Conservation (phyloP, 1,284 basidiomycete genomes). For the Microbotryum violaceum region DNA sequence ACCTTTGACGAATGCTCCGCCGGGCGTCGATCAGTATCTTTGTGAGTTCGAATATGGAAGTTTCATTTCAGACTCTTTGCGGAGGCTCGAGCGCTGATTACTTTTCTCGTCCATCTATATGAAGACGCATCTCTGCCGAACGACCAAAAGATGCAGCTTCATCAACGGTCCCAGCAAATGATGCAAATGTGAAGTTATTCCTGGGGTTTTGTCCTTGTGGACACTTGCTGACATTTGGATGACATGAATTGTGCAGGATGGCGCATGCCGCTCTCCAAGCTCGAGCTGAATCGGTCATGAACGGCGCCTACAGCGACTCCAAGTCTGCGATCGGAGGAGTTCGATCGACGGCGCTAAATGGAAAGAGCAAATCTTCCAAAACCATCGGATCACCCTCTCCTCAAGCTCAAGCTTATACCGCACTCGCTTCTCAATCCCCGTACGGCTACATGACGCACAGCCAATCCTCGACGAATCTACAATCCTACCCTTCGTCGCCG, state of each 20-base stretch:
- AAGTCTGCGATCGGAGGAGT: no score
- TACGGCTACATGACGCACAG: no score
- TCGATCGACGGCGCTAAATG: no score
- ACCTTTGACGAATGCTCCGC: slow-evolving; percentile 22
- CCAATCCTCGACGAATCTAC: no score
- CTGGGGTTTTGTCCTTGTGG: not conserved
- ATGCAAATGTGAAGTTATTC: slow-evolving; percentile 15
- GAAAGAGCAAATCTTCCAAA: no score
- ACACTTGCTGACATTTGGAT: not conserved
- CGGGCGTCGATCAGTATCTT: slow-evolving; percentile 29
- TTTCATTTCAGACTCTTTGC: not conserved
- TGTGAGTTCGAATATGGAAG: slow-evolving; percentile 9
- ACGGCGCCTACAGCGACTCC: no score
- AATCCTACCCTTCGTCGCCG: no score
- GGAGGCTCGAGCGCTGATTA: not conserved
- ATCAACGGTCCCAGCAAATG: slow-evolving; percentile 30
- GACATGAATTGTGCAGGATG: slow-evolving; percentile 8
- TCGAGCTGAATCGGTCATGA: slow-evolving; percentile 16
- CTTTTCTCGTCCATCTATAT: not conserved
- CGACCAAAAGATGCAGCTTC: slow-evolving; percentile 31
- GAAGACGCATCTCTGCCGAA: slow-evolving; percentile 27
- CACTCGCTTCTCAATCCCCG: no score
- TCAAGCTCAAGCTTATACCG: no score
- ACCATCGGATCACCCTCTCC: no score
- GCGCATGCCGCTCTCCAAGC: slow-evolving; percentile 26